These are phyloP conservation scores for Kluyveromyces starmeri DNA, from an alignment of 805 yeast genomes.

Conservation along the genomic window DNA sequence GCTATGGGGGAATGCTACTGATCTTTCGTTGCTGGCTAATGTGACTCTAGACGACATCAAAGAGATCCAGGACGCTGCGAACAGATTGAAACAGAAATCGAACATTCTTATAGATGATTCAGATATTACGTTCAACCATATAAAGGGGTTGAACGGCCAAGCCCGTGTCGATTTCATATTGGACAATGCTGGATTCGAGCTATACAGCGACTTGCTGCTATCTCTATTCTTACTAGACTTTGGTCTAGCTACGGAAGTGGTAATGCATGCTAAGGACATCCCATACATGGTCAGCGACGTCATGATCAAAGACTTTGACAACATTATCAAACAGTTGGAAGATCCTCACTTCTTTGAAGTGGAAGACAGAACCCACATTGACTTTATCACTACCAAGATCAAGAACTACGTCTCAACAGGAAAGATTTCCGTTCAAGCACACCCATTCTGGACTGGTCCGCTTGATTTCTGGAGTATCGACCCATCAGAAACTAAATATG, in stretches of 20 bases:
- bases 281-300: conserved; percentile 99
- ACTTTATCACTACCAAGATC: conserved; percentile 39
- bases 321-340: conserved; percentile 47
- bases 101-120: conserved; percentile 73
- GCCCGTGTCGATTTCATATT: conserved; percentile 71
- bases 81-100: conserved; percentile 70
- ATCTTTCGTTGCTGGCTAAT: conserved; percentile 78
- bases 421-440: conserved; percentile 41
- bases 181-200: conserved; percentile 93
- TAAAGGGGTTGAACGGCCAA: conserved; percentile 24
- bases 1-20: conserved; percentile 98
- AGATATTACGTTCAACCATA: conserved; percentile 51
- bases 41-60: conserved; percentile 86
- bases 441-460: conserved; percentile 82
- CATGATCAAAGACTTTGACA: conserved; percentile 67
- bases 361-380: conserved; percentile 36
- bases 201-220: conserved; percentile 73
- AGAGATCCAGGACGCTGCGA: conserved; percentile 83
- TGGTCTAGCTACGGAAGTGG: conserved; percentile 52
- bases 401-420: conserved; percentile 38
- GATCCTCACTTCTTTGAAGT: conserved; percentile 43
- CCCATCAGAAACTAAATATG: conserved; percentile 38
- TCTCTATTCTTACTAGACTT: conserved; percentile 62
- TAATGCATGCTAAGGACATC: conserved; percentile 77
- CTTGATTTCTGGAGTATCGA: conserved; percentile 65